Percentiles rank a stretch among this genome's conserved stretches.
Conservation (phyloP, 495 filamentous ascomycete species). For the Penicillium bialowiezense region DNA sequence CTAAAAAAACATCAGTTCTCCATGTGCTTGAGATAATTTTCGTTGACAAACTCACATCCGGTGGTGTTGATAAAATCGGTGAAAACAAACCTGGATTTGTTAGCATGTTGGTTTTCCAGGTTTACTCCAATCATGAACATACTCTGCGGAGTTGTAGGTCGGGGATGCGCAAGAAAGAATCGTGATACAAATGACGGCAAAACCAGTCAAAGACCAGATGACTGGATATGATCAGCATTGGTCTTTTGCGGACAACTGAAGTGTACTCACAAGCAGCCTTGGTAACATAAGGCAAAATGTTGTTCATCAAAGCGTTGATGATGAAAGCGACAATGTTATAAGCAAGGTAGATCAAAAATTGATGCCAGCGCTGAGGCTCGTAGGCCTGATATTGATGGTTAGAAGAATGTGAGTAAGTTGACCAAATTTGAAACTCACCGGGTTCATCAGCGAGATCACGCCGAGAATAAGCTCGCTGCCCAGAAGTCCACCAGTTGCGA, state of each 20-base stretch:
- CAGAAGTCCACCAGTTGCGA: constrained; percentile 47
- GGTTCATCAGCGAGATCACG: constrained; percentile 57
- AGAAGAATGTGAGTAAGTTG: not conserved
- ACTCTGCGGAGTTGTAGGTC: constrained; percentile 57
- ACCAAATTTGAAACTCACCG: constrained; percentile 19
- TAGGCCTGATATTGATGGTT: constrained; percentile 37
- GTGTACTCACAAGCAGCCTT: constrained; percentile 47
- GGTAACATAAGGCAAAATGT: constrained; percentile 61
- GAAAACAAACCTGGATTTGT: constrained; percentile 58
- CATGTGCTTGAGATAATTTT: not conserved
- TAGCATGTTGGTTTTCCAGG: constrained; percentile 30
- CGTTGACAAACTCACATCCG: constrained; percentile 41
- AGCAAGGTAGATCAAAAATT: constrained; percentile 69
- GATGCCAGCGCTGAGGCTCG: constrained; percentile 61
- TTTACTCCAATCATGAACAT: constrained; percentile 42
- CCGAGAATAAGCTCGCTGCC: constrained; percentile 58
- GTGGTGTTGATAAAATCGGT: constrained; percentile 58
- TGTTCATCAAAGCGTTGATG: constrained; percentile 66
- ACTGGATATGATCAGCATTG: constrained; percentile 27
- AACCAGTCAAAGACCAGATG: constrained; percentile 65
- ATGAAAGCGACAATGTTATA: constrained; percentile 61
- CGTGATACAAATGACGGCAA: constrained; percentile 66
- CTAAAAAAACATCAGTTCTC: constrained; percentile 19
- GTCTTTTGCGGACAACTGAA: not conserved
- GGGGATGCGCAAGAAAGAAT: constrained; percentile 61